Evolutionary conservation across 805 yeast species (phyloP).

Genomic region (Candida germanica): DNA sequence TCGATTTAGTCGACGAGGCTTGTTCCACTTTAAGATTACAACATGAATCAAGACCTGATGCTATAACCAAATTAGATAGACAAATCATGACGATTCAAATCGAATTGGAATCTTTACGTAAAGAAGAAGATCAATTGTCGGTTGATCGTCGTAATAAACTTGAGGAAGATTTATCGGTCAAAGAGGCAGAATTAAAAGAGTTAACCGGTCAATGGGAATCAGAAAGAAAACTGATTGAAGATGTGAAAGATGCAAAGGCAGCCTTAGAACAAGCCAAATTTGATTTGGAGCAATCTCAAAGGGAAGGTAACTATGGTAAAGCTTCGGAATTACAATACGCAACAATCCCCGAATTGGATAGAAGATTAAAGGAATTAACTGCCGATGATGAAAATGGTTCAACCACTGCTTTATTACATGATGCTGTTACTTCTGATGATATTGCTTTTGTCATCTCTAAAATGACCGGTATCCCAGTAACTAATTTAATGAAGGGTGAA

Average conservation of each 20-base stretch:
- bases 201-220: constrained; percentile 84
- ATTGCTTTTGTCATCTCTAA: constrained; percentile 88
- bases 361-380: constrained; percentile 48
- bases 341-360: constrained; percentile 76
- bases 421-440: constrained; percentile 90
- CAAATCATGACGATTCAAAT: constrained; percentile 90
- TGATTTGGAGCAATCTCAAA: constrained; percentile 77
- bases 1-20: constrained; percentile 95
- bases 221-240: constrained; percentile 74
- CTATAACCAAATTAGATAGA: constrained; percentile 84
- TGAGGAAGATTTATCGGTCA: constrained; percentile 61
- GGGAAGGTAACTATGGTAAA: constrained; percentile 79
- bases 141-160: constrained; percentile 72
- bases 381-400: constrained; percentile 28
- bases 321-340: constrained; percentile 91
- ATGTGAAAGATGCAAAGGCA: constrained; percentile 73
- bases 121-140: constrained; percentile 86
- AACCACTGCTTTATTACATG: constrained; percentile 59
- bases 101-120: constrained; percentile 88
- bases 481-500: constrained; percentile 88
- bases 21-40: constrained; percentile 92
- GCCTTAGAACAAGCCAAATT: constrained; percentile 80
- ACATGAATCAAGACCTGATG: constrained; percentile 96
- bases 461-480: constrained; percentile 95
- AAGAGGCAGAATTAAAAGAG: constrained; percentile 63